Evolutionary conservation across 495 filamentous ascomycete genomes (phyloP), one percentile per base, ranked within the genome.

Genomic region (Lophiotrema nucula): DNA sequence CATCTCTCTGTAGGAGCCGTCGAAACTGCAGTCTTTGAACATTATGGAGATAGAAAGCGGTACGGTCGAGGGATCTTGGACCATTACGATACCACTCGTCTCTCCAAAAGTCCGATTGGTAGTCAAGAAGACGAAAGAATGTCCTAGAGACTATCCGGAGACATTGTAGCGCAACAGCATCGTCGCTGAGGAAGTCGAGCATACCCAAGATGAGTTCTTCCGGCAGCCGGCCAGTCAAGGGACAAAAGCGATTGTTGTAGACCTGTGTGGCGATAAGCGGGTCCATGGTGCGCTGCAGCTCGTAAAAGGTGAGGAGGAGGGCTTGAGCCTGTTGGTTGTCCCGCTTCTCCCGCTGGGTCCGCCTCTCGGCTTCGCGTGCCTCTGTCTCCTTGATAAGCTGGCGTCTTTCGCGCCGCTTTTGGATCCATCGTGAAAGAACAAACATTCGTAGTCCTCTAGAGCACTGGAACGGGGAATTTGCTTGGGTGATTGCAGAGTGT

Each of bases 181-280:
- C 49, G 31, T 53, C 49, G 35, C 49, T 19, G 12, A 53, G 49
- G 22, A 53, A 53, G 35, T 53, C 49, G 35, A 53, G 49, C 42
- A 53, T 53, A 22, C 49, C 19, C 35, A 53, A 35, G 22, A 53
- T 31, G 22, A 53, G 31, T 35, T 53, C 49, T 26, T 53, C 49
- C 35, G 49, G 49, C 35, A 53, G 49, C 19, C 49, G 49, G 19
- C 31, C 42, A n/a, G 26, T 53, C 8, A 53, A 22, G 28, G 35
- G 49, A 53, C 49, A 53, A 23, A 53, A 53, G 28, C 49, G 49
- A 53, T 53, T 42, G 35, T 53, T 53, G 49, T 53, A 53, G 49
- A 53, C 35, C 35, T 53, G 49, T 42, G 35, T 16, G 35, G 49
- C 49, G n/a, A 53, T 8, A 18, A 53, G 49, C 23, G 49, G 49